Evolutionary conservation across 208 protist genomes (phyloP).

Genomic region (Leishmania mexicana): DNA sequence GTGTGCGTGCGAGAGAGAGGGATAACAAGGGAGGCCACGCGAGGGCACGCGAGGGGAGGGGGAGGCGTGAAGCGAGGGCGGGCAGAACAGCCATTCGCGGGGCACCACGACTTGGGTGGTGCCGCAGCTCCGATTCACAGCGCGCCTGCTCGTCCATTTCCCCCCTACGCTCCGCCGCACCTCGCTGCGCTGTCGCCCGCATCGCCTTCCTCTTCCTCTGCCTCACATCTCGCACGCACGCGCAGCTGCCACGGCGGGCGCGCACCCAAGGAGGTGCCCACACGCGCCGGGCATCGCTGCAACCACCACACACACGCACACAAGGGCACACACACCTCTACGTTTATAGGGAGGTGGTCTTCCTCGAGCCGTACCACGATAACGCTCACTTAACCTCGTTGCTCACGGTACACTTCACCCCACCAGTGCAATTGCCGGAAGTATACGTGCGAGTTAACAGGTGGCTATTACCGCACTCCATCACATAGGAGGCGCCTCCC

Average conservation of each 20-base stretch:
- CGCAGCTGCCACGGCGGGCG: background rate
- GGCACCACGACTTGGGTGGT: background rate
- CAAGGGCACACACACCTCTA: background rate
- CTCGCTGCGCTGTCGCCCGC: background rate
- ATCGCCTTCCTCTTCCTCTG: background rate
- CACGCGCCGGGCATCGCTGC: background rate
- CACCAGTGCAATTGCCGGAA: constrained; percentile 33
- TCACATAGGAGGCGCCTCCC: constrained; percentile 7
- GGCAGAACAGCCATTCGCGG: background rate
- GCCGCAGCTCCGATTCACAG: background rate
- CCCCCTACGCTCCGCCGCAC: background rate
- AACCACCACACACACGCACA: constrained; percentile 1
- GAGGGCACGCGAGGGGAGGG: background rate
- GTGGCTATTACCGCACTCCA: constrained; percentile 35
- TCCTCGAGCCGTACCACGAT: constrained; percentile 12
- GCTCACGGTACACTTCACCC: constrained; percentile 6
- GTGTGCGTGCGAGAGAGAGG: background rate
- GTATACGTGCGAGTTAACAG: too few relatives aligned
- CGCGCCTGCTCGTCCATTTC: background rate
- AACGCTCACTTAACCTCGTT: constrained; percentile 27
- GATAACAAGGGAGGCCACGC: background rate
- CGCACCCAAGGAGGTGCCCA: background rate
- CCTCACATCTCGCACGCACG: background rate
- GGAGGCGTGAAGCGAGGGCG: background rate
- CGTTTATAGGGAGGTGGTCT: constrained; percentile 6